Evolutionary conservation across 176 grass and related monocot species (phyloP).

Genomic region (Avena insularis): DNA sequence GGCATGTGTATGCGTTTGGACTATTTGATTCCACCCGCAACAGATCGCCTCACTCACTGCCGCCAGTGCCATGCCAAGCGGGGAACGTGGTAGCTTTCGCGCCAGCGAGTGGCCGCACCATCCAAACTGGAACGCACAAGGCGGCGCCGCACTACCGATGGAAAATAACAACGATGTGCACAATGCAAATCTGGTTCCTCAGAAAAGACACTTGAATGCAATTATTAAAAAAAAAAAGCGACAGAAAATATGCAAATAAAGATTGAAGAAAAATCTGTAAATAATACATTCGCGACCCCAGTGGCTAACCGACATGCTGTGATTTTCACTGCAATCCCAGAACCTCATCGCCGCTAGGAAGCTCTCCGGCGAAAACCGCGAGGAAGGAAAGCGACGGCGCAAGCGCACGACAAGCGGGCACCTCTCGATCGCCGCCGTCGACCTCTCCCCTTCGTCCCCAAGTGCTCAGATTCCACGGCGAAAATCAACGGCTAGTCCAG

Average conservation of each 20-base stretch:
- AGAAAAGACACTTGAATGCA: neutral
- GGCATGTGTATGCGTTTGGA: neutral
- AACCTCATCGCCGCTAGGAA: neutral
- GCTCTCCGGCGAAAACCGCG: neutral
- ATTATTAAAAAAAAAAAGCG: too few species aligned
- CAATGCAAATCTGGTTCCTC: neutral
- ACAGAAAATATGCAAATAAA: too few species aligned
- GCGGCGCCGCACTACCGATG: neutral
- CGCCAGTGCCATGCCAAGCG: neutral
- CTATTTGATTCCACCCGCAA: neutral
- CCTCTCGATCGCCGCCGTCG: neutral
- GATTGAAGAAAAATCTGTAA: too few species aligned
- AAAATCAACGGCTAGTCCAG: neutral
- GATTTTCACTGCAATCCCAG: neutral
- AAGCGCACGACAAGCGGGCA: neutral
- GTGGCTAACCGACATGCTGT: neutral
- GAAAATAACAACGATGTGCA: neutral
- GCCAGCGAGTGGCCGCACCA: neutral
- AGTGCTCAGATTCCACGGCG: neutral
- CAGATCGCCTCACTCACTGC: neutral
- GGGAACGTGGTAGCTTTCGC: neutral
- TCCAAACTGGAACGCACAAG: neutral
- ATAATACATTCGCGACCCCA: neutral
- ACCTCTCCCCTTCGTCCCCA: slow-evolving; percentile 36
- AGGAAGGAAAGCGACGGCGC: neutral